phyloP scores from a whole-genome alignment of 768 basidiomycete genomes.

The Dendrothele bispora region DNA sequence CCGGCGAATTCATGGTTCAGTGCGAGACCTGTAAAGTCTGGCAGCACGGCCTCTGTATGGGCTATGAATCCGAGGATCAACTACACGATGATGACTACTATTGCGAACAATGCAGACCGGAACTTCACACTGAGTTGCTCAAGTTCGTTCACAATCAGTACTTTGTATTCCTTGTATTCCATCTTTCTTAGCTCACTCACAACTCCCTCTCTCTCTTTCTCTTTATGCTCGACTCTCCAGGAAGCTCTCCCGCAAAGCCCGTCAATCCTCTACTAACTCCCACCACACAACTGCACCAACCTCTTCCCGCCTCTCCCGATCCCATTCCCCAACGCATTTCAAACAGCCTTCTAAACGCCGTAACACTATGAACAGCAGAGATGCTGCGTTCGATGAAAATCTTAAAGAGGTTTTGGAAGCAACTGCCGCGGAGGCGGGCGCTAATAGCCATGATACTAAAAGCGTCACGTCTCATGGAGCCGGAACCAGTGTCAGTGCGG shows the following conservation, averaged over 20 bases:
- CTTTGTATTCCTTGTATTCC: not conserved
- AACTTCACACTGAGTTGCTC: slow-evolving; percentile 78
- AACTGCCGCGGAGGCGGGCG: slow-evolving; percentile 70
- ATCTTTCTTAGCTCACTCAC: not conserved
- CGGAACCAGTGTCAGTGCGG: slow-evolving; percentile 33
- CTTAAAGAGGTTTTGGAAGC: slow-evolving; percentile 74
- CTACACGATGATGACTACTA: slow-evolving; percentile 82
- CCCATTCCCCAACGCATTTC: slow-evolving; percentile 61
- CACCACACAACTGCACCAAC: slow-evolving; percentile 48
- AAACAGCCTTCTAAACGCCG: slow-evolving; percentile 82
- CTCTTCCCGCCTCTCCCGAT: slow-evolving; percentile 67
- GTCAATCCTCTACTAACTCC: slow-evolving; percentile 63
- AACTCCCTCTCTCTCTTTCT: slow-evolving; percentile 17
- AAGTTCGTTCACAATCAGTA: slow-evolving; percentile 53
- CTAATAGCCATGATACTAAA: slow-evolving; percentile 43
- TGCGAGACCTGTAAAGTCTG: slow-evolving; percentile 97
- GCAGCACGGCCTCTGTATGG: slow-evolving; percentile 98
- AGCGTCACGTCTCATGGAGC: slow-evolving; percentile 34
- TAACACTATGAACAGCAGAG: slow-evolving; percentile 97
- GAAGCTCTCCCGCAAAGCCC: slow-evolving; percentile 50
- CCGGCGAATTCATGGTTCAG: slow-evolving; percentile 96
- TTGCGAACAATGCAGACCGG: slow-evolving; percentile 91
- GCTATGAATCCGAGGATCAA: slow-evolving; percentile 76
- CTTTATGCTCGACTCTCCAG: slow-evolving; percentile 33
- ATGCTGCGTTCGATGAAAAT: slow-evolving; percentile 91